Conservation (phyloP, 495 filamentous ascomycete species). For the Bryoglossum gracile region DNA sequence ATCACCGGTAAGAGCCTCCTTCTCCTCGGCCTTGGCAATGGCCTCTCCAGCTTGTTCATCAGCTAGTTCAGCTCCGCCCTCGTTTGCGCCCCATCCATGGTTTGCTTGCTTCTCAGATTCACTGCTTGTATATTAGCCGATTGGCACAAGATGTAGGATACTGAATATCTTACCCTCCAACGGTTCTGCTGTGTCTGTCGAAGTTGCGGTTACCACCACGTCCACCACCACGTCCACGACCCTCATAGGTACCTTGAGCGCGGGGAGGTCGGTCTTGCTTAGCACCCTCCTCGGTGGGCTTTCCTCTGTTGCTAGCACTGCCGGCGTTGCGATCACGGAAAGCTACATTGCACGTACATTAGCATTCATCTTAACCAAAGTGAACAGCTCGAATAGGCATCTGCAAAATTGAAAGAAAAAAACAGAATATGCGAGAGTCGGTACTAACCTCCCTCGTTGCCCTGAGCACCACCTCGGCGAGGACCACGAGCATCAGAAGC, state of each 20-base stretch:
- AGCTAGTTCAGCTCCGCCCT: slow-evolving; percentile 71
- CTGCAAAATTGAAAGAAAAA: too few relatives aligned
- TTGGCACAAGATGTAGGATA: too few relatives aligned
- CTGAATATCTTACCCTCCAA: too few relatives aligned
- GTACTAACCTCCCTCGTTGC: slow-evolving; percentile 77
- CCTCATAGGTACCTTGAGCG: slow-evolving; percentile 44
- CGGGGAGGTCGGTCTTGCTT: slow-evolving; percentile 27
- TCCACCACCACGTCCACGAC: slow-evolving; percentile 49
- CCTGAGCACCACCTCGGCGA: slow-evolving; percentile 48
- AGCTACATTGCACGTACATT: slow-evolving; percentile 43
- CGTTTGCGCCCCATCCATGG: slow-evolving; percentile 80
- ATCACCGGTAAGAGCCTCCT: slow-evolving; percentile 46
- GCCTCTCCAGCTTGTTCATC: slow-evolving; percentile 84
- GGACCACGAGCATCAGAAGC: slow-evolving; percentile 42
- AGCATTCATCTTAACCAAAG: too few relatives aligned
- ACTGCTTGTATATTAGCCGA: too few relatives aligned
- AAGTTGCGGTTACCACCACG: slow-evolving; percentile 47
- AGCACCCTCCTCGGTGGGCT: slow-evolving; percentile 63
- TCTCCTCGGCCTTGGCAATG: slow-evolving; percentile 76
- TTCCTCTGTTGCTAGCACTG: slow-evolving; percentile 71
- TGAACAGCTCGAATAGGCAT: too few relatives aligned
- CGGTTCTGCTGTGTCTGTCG: slow-evolving; percentile 75
- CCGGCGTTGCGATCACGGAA: slow-evolving; percentile 89
- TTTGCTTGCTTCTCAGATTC: slow-evolving; percentile 90
- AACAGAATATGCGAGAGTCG: too few relatives aligned